Conservation (phyloP, 2,329 filamentous ascomycete species). For the Aureobasidium sp. region DNA sequence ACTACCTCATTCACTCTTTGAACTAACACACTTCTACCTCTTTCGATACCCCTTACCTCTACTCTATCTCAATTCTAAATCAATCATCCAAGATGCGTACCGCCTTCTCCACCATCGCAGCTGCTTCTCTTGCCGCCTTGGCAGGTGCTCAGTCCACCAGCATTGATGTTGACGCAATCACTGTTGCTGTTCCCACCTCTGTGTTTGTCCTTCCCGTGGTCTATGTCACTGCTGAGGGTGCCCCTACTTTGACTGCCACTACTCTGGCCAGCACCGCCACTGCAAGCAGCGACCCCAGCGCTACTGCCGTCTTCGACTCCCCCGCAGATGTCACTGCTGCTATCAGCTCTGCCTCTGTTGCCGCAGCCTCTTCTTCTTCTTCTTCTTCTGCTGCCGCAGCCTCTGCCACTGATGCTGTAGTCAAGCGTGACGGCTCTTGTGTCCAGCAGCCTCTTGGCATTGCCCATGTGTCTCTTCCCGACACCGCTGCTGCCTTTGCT, state of each 20-base stretch:
- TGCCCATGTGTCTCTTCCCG: neutral
- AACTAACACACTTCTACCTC: slow-evolving; percentile 1
- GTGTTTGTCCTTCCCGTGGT: slow-evolving; percentile 9
- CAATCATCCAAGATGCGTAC: neutral
- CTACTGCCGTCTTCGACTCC: slow-evolving; percentile 7
- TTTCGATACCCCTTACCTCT: neutral
- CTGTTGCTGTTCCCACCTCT: neutral
- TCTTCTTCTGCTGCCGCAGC: neutral
- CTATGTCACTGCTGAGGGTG: slow-evolving; percentile 8
- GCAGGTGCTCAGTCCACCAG: neutral
- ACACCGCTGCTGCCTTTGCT: slow-evolving; percentile 18
- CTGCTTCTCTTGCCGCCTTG: slow-evolving; percentile 1
- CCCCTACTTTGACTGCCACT: slow-evolving; percentile 1
- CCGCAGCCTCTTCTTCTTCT: neutral
- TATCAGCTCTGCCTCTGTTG: neutral
- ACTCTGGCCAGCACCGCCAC: neutral
- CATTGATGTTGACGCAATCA: slow-evolving; percentile 3
- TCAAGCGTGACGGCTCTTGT: slow-evolving; percentile 8
- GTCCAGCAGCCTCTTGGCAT: slow-evolving; percentile 3
- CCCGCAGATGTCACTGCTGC: slow-evolving; percentile 2
- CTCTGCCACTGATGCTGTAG: neutral
- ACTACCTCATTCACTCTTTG: slow-evolving; percentile 6
- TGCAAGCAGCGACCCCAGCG: neutral
- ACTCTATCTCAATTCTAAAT: neutral
- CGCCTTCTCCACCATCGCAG: slow-evolving; percentile 5